These are phyloP conservation scores for Eutypella sp. DNA, from an alignment of 2,329 filamentous ascomycete species.

Conservation along the genomic window DNA sequence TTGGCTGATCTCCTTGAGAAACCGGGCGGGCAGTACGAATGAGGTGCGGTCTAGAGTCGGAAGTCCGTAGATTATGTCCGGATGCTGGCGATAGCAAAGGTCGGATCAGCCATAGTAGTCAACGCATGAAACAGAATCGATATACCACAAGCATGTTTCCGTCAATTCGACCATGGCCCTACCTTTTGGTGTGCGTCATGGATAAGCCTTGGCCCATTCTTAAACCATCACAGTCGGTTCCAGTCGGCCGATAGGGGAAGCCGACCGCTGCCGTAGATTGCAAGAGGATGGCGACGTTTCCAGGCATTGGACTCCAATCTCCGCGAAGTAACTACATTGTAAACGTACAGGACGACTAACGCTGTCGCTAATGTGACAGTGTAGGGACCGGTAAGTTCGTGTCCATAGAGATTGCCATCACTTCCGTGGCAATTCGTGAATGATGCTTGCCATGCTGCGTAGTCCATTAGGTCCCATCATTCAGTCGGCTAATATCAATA, in stretches of 20 bases:
- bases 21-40: not conserved
- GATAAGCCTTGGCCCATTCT: not conserved
- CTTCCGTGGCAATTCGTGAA: not conserved
- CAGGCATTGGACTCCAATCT: not conserved
- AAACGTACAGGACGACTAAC: not conserved
- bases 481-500: not conserved
- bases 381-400: not conserved
- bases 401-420: not conserved
- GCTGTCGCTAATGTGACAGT: not conserved
- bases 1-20: not conserved
- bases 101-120: not conserved
- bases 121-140: not conserved
- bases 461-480: not conserved
- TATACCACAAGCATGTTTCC: not conserved
- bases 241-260: not conserved
- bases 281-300: not conserved
- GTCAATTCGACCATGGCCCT: not conserved
- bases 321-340: not conserved
- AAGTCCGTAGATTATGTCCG: not conserved
- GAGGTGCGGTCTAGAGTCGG: not conserved
- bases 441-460: not conserved
- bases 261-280: not conserved
- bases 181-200: not conserved
- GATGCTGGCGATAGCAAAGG: not conserved
- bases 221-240: not conserved